These are phyloP conservation scores for Fusarium decemcellulare DNA, from an alignment of 2,329 filamentous ascomycete genomes.

Conservation along the genomic window DNA sequence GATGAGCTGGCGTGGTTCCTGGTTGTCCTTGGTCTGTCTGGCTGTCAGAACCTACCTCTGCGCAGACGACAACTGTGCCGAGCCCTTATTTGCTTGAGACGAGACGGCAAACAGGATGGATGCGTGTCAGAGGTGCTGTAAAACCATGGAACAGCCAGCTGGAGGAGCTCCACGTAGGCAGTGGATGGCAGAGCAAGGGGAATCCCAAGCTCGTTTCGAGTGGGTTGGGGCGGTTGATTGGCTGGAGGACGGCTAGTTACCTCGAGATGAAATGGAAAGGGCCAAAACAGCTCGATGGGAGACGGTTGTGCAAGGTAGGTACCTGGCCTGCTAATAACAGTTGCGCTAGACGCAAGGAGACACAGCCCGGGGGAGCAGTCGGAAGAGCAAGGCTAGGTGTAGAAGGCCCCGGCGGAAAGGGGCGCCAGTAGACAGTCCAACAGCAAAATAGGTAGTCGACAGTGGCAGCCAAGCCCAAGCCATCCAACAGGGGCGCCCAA, in stretches of 20 bases:
- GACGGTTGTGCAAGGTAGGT: neutral
- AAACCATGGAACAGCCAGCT: neutral
- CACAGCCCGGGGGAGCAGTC: slow-evolving; percentile 1
- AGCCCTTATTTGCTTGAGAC: slow-evolving; percentile 28
- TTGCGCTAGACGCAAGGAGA: slow-evolving; percentile 2
- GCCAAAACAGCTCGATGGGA: slow-evolving; percentile 14
- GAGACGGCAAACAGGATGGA: slow-evolving; percentile 38
- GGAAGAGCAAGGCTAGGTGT: neutral
- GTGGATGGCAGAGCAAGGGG: slow-evolving; percentile 5
- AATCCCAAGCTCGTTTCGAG: slow-evolving; percentile 36
- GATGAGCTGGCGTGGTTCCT: slow-evolving; percentile 32
- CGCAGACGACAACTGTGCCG: neutral
- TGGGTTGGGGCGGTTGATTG: slow-evolving; percentile 32
- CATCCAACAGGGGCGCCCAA: neutral
- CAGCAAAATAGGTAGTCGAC: neutral
- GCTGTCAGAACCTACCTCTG: slow-evolving; percentile 4
- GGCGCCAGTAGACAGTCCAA: neutral
- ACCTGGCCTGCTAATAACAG: neutral
- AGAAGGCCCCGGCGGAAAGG: slow-evolving; percentile 10
- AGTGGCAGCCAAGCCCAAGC: slow-evolving; percentile 1
- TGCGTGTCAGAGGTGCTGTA: slow-evolving; percentile 24
- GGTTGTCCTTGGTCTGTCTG: slow-evolving; percentile 21
- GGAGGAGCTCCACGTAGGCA: neutral
- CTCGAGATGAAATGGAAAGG: slow-evolving; percentile 6
- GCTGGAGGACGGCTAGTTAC: neutral